Percentiles rank a stretch among this genome's conserved stretches.
These are phyloP conservation scores for Talaromyces piceae DNA, from an alignment of 2,329 filamentous ascomycete genomes.

Conservation along the genomic window DNA sequence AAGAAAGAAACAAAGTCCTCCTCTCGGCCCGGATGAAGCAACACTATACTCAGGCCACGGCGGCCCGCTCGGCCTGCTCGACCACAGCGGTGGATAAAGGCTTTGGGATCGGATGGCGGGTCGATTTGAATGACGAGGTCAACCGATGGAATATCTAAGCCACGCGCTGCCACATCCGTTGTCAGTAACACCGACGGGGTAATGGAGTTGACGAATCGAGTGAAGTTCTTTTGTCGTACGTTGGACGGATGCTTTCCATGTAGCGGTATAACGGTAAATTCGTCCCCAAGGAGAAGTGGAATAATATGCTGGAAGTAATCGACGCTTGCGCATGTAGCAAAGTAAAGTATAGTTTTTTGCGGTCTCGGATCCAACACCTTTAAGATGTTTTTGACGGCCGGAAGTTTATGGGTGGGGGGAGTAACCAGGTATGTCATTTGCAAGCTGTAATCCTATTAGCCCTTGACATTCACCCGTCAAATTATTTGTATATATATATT, in stretches of 20 bases:
- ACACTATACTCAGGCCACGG: constrained; percentile 73
- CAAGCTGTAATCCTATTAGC: no score
- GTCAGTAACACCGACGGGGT: constrained; percentile 77
- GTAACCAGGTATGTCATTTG: constrained; percentile 78
- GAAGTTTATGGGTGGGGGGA: constrained; percentile 72
- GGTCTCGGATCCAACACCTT: constrained; percentile 63
- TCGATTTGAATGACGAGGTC: constrained; percentile 88
- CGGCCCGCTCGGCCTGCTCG: constrained; percentile 57
- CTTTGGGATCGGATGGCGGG: constrained; percentile 79
- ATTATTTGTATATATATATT: neutral
- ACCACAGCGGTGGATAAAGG: constrained; percentile 60
- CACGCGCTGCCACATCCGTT: constrained; percentile 84
- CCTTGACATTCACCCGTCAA: no score
- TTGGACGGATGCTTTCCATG: constrained; percentile 89
- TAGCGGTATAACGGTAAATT: constrained; percentile 67
- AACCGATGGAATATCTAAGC: constrained; percentile 84
- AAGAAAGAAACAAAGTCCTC: constrained; percentile 87
- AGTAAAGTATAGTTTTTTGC: constrained; percentile 80
- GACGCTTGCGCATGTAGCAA: constrained; percentile 89
- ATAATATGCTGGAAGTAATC: constrained; percentile 87
- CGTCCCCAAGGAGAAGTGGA: constrained; percentile 59
- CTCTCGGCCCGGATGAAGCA: constrained; percentile 77
- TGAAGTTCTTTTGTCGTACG: constrained; percentile 81
- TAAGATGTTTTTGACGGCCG: constrained; percentile 64
- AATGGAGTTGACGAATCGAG: constrained; percentile 66